Percentiles rank a stretch among this genome's conserved stretches.
These are phyloP conservation scores for Beauveria brongniartii DNA, from an alignment of 2,329 filamentous ascomycete genomes.

Conservation along the genomic window DNA sequence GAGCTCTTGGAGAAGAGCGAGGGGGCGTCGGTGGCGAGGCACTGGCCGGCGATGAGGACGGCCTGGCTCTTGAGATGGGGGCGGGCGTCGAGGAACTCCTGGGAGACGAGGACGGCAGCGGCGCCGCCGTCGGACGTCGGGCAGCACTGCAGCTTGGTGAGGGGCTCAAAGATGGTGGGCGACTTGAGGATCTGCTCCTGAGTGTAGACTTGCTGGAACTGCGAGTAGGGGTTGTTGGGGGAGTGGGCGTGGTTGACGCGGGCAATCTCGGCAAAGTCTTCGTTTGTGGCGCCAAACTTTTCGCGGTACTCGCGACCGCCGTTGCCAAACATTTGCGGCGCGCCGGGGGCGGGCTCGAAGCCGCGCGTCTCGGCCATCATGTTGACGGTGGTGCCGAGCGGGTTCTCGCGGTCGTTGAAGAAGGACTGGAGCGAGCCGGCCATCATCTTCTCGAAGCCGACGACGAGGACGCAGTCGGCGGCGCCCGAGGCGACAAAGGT, in stretches of 20 bases:
- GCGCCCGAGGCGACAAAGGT: constrained; percentile 72
- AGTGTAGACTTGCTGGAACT: constrained; percentile 89
- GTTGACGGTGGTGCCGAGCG: constrained; percentile 59
- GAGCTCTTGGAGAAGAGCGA: constrained; percentile 68
- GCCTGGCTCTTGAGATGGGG: constrained; percentile 77
- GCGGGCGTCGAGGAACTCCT: constrained; percentile 76
- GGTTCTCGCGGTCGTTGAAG: constrained; percentile 80
- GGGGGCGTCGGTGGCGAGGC: constrained; percentile 75
- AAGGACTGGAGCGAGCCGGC: constrained; percentile 75
- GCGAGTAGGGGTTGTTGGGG: constrained; percentile 91
- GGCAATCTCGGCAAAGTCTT: constrained; percentile 92
- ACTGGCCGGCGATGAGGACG: constrained; percentile 82
- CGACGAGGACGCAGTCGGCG: constrained; percentile 80
- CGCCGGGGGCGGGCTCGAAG: constrained; percentile 71
- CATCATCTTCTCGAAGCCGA: constrained; percentile 98
- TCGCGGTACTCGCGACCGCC: constrained; percentile 92
- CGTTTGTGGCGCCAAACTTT: constrained; percentile 75
- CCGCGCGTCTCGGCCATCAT: constrained; percentile 84
- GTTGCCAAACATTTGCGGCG: constrained; percentile 93
- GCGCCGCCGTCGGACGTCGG: constrained; percentile 90
- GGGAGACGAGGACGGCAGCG: constrained; percentile 80
- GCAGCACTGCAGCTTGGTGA: constrained; percentile 98
- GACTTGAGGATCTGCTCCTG: constrained; percentile 71
- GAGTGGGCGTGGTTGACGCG: constrained; percentile 90
- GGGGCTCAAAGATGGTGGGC: constrained; percentile 71